These are phyloP conservation scores for Colletotrichum somersetense DNA, from an alignment of 2,329 filamentous ascomycete species.

Conservation along the genomic window DNA sequence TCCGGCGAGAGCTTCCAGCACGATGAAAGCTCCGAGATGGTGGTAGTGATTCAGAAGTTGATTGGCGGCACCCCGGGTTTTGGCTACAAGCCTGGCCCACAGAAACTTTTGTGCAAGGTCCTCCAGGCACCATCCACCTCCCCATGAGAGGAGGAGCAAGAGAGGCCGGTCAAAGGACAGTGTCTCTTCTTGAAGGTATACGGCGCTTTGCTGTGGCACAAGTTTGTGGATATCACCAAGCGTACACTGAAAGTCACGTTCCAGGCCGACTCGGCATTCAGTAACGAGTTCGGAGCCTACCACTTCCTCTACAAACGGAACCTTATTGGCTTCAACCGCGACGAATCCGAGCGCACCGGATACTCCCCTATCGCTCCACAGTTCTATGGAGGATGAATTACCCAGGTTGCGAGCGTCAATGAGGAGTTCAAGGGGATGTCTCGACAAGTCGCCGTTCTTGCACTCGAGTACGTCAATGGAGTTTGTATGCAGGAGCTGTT, in stretches of 20 bases:
- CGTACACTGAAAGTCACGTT: background rate
- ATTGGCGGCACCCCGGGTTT: background rate
- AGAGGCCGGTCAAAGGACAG: background rate
- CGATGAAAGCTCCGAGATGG: background rate
- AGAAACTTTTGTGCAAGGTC: constrained; percentile 24
- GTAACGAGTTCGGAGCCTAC: constrained; percentile 12
- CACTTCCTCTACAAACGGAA: background rate
- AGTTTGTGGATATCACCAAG: background rate
- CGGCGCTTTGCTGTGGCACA: constrained; percentile 18
- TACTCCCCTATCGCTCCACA: constrained; percentile 6
- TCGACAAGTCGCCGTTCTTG: constrained; percentile 12
- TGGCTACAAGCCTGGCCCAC: background rate
- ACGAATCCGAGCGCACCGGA: background rate
- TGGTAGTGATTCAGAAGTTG: constrained; percentile 4
- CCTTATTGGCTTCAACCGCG: background rate
- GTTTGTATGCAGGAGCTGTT: background rate
- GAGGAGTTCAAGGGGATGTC: background rate
- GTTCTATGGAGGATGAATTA: constrained; percentile 15
- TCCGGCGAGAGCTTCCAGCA: background rate
- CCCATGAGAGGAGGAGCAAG: background rate
- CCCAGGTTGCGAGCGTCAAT: background rate
- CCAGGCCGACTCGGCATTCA: background rate
- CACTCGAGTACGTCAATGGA: constrained; percentile 10
- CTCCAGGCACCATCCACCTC: background rate
- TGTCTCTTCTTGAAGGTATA: constrained; percentile 17